Evolutionary conservation across 1,284 basidiomycete genomes (phyloP), one percentile per base, ranked within the genome.

Genomic region (Cryptococcus deneoformans): DNA sequence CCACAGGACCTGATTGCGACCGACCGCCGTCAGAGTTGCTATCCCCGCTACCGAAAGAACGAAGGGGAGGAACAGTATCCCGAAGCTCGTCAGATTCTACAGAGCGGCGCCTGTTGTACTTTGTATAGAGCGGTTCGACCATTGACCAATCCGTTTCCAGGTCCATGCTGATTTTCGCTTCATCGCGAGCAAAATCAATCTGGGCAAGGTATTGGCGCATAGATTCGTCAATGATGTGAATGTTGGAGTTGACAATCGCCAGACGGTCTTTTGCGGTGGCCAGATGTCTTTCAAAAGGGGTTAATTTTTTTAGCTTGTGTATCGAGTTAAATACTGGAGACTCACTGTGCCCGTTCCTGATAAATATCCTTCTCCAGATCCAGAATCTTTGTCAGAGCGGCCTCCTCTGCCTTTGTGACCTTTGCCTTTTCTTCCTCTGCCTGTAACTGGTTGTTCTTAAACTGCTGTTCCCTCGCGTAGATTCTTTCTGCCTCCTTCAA

Each of bases 161-260:
- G 14, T 69, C 70, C 1, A 66, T 64, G 9, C 65, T 55, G 8
- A 67, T 60, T 44, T 51, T 50, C 38, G 69, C 63, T 10, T 66
- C 62, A 4, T 59, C 47, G 35, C 52, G n/a, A 2, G 70, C 48
- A 24, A 67, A 68, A 48, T 69, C 72, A 14, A 72, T 60, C 52
- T 72, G 68, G 1, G 43, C 40, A 2, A 71, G 38, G 52, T 64
- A 73, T 47, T 70, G 69, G 6, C 56, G 29, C 29, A 76, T 58
- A 3, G 64, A 57, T 2, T 63, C 60, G 39, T 69, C 62, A 49
- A 70, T 61, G 3, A 51, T 50, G 3, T 49, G 38, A 2, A 67
- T 39, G 29, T 61, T 53, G 9, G 44, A 53, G 20, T 56, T 58
- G 51, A 68, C 34, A n/a, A 34, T 29, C 2, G 63, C 57, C 14